Base-by-base conservation (phyloP, 306 rosid species). In the Psophocarpus tetragonolobus region DNA sequence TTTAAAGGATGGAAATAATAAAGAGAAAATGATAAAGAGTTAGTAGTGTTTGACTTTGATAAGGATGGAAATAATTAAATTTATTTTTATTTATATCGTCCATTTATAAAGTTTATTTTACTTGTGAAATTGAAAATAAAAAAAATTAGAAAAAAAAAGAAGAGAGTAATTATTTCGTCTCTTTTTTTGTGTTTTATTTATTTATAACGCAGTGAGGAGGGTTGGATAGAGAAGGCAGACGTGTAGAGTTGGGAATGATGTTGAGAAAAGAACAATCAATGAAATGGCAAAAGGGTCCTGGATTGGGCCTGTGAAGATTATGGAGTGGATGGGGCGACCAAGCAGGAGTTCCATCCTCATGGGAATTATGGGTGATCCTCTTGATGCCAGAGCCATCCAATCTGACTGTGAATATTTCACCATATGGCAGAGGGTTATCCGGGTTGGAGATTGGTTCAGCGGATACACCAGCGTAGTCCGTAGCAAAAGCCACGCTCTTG, bases 391-490 rank as follows among this genome's bases (percentile, higher is more conserved):
- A 92, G 51, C 97, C 97, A 71, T 92, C 94, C 89, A 92, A 74
- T 3, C 86, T 73, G n/a, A 90, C 36, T 0, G 82, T 87, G 81
- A 85, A 89, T 32, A 94, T 92, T 80, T 92, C 98, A 42, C 97
- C 95, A 10, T 90, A 94, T 0, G 97, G 97, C 54, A 87, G 96
- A 20, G 80, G 87, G 1, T 84, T 88, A 79, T 94, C 95, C 9
- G 93, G 87, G 81, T 88, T 89, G 0, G 97, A 92, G 42, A 92
- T 90, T n/a, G 97, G 97, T 81, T 92, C 97, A 0, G 92, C 97
- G 4, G 97, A 92, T 51, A 94, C 68, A 0, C 87, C 97, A 0
- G 88, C 83, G 12, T 85, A 89, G 57, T 94, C 97, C 5, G 96
- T 76, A 0, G 98, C 84, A 33, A 94, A 90, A 17, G 75, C 86